A percentile compares a stretch with the other conserved stretches of the same genome.
These are phyloP conservation scores for Jaapia argillacea DNA, from an alignment of 768 basidiomycete species.

Conservation along the genomic window DNA sequence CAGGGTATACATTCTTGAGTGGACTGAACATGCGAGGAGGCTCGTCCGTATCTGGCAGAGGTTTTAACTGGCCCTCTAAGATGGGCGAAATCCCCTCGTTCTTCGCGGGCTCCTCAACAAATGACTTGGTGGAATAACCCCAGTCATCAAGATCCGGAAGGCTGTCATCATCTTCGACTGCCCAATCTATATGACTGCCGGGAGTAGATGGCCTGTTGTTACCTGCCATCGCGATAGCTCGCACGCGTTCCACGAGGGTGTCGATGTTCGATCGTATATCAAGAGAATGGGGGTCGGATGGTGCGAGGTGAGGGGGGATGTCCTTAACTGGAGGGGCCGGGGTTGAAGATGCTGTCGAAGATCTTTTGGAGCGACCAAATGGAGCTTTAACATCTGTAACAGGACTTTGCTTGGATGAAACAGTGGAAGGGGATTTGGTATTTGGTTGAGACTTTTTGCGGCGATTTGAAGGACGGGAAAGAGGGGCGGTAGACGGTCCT, in stretches of 20 bases:
- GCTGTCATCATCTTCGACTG: slow-evolving; percentile 73
- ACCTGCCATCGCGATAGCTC: slow-evolving; percentile 59
- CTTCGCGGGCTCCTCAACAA: neutral
- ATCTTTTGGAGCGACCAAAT: slow-evolving; percentile 1
- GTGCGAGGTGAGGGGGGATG: slow-evolving; percentile 44
- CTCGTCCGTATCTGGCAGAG: slow-evolving; percentile 55
- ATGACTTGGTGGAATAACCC: slow-evolving; percentile 28
- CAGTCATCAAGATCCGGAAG: slow-evolving; percentile 82
- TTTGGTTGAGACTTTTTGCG: slow-evolving; percentile 38
- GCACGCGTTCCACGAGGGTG: slow-evolving; percentile 67
- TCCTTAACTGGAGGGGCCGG: slow-evolving; percentile 35
- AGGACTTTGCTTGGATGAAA: slow-evolving; percentile 11
- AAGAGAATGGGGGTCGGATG: slow-evolving; percentile 22
- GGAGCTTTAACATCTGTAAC: slow-evolving; percentile 22
- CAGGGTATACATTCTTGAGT: too few species aligned
- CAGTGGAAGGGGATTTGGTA: slow-evolving; percentile 15
- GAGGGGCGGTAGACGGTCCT: slow-evolving; percentile 13
- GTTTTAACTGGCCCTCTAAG: slow-evolving; percentile 49
- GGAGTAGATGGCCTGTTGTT: slow-evolving; percentile 58
- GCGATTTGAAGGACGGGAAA: slow-evolving; percentile 34
- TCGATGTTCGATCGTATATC: slow-evolving; percentile 60
- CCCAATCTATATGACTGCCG: slow-evolving; percentile 83
- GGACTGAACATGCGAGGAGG: too few species aligned
- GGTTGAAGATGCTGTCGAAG: slow-evolving; percentile 6
- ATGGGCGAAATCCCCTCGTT: slow-evolving; percentile 48